phyloP scores from a whole-genome alignment of 768 basidiomycete species.

The Russula compacta region DNA sequence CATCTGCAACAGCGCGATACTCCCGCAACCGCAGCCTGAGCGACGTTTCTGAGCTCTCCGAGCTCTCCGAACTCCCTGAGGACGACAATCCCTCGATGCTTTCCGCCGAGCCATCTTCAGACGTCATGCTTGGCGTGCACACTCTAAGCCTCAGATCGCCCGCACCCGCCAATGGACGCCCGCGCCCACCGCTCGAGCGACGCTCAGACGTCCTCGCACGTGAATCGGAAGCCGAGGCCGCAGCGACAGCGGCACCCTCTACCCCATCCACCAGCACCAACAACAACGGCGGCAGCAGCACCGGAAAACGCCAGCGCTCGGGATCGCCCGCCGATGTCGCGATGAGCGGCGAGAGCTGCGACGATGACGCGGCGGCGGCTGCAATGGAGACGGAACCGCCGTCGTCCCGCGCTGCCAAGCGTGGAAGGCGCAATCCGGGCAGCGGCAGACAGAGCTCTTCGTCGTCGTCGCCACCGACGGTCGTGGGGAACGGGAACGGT shows the following conservation, averaged over 20 bases:
- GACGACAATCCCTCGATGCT: constrained; percentile 14
- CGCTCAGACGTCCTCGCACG: constrained; percentile 17
- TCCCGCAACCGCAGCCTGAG: neutral
- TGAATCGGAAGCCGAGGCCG: constrained; percentile 6
- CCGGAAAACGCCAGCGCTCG: too few species aligned
- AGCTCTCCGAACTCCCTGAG: constrained; percentile 3
- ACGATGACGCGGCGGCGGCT: neutral
- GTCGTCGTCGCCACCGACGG: neutral
- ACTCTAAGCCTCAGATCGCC: constrained; percentile 2
- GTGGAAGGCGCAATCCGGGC: neutral
- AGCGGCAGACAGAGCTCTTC: neutral
- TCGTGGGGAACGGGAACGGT: neutral
- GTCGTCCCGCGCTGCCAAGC: neutral
- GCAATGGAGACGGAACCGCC: neutral
- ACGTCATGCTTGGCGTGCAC: constrained; percentile 5
- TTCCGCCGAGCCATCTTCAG: constrained; percentile 7
- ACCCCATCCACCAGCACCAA: neutral
- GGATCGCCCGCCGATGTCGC: neutral
- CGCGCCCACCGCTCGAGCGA: constrained; percentile 11
- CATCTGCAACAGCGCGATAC: neutral
- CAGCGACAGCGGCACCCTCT: neutral
- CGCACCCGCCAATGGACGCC: neutral
- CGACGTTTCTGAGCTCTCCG: constrained; percentile 9
- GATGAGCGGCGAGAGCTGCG: constrained; percentile 1
- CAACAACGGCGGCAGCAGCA: neutral